These are phyloP conservation scores for Leonotis leonurus DNA, from an alignment of 257 asterid species.

Conservation along the genomic window DNA sequence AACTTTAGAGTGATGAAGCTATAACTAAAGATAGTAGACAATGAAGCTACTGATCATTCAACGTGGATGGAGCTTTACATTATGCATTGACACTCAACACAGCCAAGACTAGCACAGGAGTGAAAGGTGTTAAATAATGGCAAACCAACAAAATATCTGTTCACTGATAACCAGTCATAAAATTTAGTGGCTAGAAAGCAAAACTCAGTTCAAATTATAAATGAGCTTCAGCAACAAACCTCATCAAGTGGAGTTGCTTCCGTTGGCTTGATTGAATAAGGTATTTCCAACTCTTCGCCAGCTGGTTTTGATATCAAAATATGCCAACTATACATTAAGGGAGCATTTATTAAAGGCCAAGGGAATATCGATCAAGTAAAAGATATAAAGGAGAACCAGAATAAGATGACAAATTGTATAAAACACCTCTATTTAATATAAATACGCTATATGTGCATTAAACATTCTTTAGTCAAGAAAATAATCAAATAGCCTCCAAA, in stretches of 20 bases:
- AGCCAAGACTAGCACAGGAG: neutral
- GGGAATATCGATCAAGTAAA: neutral
- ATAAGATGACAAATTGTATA: slow-evolving; percentile 1
- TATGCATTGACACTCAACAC: slow-evolving; percentile 1
- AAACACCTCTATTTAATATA: neutral
- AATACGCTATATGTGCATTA: neutral
- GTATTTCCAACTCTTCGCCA: slow-evolving; percentile 62
- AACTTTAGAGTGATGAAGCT: neutral
- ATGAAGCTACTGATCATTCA: neutral
- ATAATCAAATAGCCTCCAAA: neutral
- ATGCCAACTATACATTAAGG: slow-evolving; percentile 64
- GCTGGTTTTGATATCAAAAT: slow-evolving; percentile 76
- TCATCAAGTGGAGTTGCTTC: slow-evolving; percentile 73
- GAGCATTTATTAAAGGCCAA: slow-evolving; percentile 18
- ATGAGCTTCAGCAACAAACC: slow-evolving; percentile 36
- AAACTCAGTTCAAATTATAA: neutral
- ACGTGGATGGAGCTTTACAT: neutral
- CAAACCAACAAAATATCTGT: neutral
- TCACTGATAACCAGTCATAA: neutral
- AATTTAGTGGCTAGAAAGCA: neutral
- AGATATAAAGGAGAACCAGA: neutral
- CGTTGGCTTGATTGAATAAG: slow-evolving; percentile 61
- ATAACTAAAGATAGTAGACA: neutral
- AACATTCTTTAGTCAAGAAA: neutral
- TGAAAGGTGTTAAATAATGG: slow-evolving; percentile 9